Evolutionary conservation across 257 asterid genomes (phyloP).

Genomic region (Scutellaria barbata): DNA sequence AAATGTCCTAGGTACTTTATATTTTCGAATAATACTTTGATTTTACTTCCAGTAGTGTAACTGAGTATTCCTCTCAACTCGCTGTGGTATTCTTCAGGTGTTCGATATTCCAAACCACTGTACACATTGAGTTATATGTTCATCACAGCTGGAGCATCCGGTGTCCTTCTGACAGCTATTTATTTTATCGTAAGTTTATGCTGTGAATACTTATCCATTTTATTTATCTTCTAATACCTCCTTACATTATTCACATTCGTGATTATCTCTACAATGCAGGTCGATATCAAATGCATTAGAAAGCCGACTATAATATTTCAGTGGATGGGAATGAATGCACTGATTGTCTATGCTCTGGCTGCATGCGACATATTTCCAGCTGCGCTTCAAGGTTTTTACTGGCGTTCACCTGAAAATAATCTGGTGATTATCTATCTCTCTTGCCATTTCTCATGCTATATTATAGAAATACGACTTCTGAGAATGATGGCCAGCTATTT

Average conservation of each 20-base stretch:
- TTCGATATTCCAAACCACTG: constrained; percentile 80
- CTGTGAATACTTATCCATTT: constrained; percentile 1
- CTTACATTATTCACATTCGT: constrained; percentile 15
- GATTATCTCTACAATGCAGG: constrained; percentile 52
- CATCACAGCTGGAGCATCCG: constrained; percentile 86
- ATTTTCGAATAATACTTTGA: background rate
- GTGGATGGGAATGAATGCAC: constrained; percentile 99
- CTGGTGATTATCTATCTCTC: constrained; percentile 57
- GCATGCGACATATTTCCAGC: constrained; percentile 89
- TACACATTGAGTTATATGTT: constrained; percentile 86
- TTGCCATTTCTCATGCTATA: background rate
- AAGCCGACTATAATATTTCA: constrained; percentile 70
- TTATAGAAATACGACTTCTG: background rate
- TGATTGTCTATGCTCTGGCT: constrained; percentile 81
- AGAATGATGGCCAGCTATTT: background rate
- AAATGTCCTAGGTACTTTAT: constrained; percentile 53
- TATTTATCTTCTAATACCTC: background rate
- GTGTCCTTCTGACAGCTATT: constrained; percentile 56
- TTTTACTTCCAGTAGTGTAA: constrained; percentile 15
- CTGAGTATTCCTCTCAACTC: constrained; percentile 15
- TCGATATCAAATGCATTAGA: constrained; percentile 61
- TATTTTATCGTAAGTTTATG: constrained; percentile 68
- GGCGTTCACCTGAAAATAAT: constrained; percentile 80
- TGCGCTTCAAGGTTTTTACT: constrained; percentile 84
- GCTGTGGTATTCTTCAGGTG: constrained; percentile 53